Percentiles rank a stretch among this genome's conserved stretches.
Conservation (phyloP, 2,329 filamentous ascomycete genomes). For the Bipolaris cookei region DNA sequence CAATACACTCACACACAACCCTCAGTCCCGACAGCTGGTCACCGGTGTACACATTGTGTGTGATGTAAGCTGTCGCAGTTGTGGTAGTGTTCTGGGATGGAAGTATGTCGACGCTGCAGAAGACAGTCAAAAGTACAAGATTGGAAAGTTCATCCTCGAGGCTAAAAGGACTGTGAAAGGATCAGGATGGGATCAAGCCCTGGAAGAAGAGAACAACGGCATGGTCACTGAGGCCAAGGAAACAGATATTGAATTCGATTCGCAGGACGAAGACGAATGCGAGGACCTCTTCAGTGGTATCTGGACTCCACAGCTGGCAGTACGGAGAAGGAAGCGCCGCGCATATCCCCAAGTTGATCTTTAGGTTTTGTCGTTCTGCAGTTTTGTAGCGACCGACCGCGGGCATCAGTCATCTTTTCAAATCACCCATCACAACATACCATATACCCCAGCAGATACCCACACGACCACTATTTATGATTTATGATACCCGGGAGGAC, state of each 20-base stretch:
- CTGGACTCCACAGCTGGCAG: conserved; percentile 64
- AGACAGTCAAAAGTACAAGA: conserved; percentile 67
- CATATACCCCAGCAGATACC: not conserved
- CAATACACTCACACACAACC: conserved; percentile 64
- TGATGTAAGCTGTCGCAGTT: conserved; percentile 64
- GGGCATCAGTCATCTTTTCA: not conserved
- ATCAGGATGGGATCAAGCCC: conserved; percentile 59
- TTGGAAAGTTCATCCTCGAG: conserved; percentile 71
- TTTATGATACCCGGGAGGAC: conserved; percentile 1
- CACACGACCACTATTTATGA: not conserved
- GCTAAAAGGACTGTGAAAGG: conserved; percentile 61
- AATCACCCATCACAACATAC: not conserved
- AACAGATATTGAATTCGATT: conserved; percentile 64
- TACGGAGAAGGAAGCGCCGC: conserved; percentile 40
- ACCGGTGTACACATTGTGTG: conserved; percentile 68
- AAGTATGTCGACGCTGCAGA: conserved; percentile 69
- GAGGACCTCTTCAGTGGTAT: conserved; percentile 69
- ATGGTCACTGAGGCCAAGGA: conserved; percentile 14
- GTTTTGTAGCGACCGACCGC: not conserved
- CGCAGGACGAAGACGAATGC: conserved; percentile 70
- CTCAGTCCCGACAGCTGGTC: conserved; percentile 65
- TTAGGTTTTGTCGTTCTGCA: not conserved
- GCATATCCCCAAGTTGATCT: conserved; percentile 4
- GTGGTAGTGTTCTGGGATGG: conserved; percentile 65
- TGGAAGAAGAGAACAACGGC: conserved; percentile 29